phyloP scores from a whole-genome alignment of 306 rosid genomes.

The Ammopiptanthus mongolicus region DNA sequence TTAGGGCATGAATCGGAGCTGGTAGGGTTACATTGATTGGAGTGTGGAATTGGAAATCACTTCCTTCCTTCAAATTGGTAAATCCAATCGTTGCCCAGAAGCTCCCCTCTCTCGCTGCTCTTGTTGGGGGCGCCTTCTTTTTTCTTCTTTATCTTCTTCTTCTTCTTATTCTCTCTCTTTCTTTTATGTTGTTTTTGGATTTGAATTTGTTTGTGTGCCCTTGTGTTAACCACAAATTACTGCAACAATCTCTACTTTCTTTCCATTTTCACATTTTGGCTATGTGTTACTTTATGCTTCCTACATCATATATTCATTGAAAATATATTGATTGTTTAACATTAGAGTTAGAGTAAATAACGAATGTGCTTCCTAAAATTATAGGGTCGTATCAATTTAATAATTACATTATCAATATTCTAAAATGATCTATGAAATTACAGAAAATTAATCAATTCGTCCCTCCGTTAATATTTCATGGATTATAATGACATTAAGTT shows the following conservation, averaged over 20 bases:
- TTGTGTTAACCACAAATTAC: not conserved
- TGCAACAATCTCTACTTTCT: not conserved
- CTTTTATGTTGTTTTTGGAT: not conserved
- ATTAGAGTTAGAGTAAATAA: too few species aligned
- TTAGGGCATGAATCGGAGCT: conserved; percentile 9
- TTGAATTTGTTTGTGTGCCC: not conserved
- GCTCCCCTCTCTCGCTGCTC: conserved; percentile 3
- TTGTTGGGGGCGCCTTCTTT: not conserved
- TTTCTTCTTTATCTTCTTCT: too few species aligned
- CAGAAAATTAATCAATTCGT: too few species aligned
- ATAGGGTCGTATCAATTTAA: too few species aligned
- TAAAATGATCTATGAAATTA: too few species aligned
- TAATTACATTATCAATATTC: too few species aligned
- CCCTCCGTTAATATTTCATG: too few species aligned
- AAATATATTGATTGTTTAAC: too few species aligned
- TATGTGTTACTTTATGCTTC: not conserved
- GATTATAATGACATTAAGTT: too few species aligned
- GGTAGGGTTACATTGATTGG: not conserved
- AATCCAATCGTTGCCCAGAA: not conserved
- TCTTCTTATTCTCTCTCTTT: not conserved
- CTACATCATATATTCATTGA: not conserved
- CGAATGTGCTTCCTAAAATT: too few species aligned
- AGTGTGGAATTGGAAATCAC: not conserved
- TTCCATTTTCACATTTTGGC: not conserved
- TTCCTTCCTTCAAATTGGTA: conserved; percentile 15